phyloP scores from a whole-genome alignment of 2,329 filamentous ascomycete species.

The Aureobasidium sp. region DNA sequence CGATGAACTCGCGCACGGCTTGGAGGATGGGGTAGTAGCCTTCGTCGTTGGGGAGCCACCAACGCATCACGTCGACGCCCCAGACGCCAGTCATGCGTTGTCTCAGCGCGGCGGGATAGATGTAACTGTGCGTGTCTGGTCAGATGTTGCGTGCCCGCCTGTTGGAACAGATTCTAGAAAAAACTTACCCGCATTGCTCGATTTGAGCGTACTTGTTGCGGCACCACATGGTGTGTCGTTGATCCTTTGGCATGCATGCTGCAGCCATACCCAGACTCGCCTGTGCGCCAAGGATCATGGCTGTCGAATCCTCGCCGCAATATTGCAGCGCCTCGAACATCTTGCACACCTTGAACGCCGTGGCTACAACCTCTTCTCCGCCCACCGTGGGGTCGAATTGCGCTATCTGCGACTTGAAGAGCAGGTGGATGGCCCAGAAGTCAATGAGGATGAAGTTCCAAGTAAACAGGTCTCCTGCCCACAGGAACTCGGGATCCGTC shows the following conservation, averaged over 20 bases:
- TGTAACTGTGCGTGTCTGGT: conserved; percentile 56
- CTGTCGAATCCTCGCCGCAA: conserved; percentile 63
- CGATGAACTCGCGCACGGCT: conserved; percentile 69
- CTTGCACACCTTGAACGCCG: conserved; percentile 66
- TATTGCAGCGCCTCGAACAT: conserved; percentile 71
- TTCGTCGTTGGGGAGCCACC: conserved; percentile 87
- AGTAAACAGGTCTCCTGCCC: conserved; percentile 62
- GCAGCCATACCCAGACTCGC: conserved; percentile 68
- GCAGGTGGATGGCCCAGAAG: conserved; percentile 69
- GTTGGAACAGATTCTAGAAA: too few species aligned
- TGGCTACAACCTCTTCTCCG: conserved; percentile 48
- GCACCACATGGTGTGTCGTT: conserved; percentile 68
- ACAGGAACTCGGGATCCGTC: conserved; percentile 62
- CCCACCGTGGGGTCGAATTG: conserved; percentile 41
- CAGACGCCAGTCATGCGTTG: conserved; percentile 70
- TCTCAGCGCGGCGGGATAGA: conserved; percentile 70
- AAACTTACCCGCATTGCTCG: conserved; percentile 74
- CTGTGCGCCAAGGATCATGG: conserved; percentile 66
- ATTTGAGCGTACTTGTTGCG: conserved; percentile 70
- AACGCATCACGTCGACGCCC: conserved; percentile 63
- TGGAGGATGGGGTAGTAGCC: conserved; percentile 66
- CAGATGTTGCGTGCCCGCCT: too few species aligned
- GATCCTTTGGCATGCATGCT: conserved; percentile 72
- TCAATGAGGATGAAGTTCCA: conserved; percentile 71
- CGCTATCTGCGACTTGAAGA: conserved; percentile 68